Conservation (phyloP, 192 early-diverging fungal species). For the Mortierella antarctica region DNA sequence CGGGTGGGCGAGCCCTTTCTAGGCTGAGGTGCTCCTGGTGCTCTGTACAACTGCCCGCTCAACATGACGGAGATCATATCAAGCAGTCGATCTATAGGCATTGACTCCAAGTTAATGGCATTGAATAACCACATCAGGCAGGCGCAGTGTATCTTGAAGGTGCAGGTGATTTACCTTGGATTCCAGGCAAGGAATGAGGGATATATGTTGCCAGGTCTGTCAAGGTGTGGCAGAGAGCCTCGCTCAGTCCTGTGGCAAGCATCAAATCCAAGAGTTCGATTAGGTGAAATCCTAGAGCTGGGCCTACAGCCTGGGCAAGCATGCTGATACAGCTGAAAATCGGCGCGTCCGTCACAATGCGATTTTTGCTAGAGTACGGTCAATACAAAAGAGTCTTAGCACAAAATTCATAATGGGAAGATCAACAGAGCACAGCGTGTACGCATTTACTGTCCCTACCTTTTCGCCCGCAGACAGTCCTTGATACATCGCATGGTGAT, state of each 20-base stretch:
- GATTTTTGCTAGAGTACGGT: constrained; percentile 29
- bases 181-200: constrained; percentile 78
- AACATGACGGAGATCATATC: constrained; percentile 90
- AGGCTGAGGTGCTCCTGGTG: constrained; percentile 71
- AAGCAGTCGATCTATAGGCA: constrained; percentile 74
- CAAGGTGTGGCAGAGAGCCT: constrained; percentile 81
- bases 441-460: constrained; percentile 54
- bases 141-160: no score
- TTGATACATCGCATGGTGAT: constrained; percentile 79
- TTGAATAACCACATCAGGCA: not conserved
- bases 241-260: constrained; percentile 87
- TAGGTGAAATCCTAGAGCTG: constrained; percentile 83
- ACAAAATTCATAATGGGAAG: not conserved
- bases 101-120: not conserved
- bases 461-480: constrained; percentile 74
- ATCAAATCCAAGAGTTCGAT: constrained; percentile 89
- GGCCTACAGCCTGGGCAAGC: constrained; percentile 89
- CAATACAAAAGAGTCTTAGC: not conserved
- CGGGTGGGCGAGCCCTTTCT: constrained; percentile 14
- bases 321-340: constrained; percentile 89
- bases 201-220: constrained; percentile 82
- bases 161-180: constrained; percentile 74
- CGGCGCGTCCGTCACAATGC: constrained; percentile 61
- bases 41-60: constrained; percentile 78
- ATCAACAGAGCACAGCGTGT: no score